Evolutionary conservation across 352 stramenopile species (phyloP).

Genomic region (Globisporangium apiculatum): DNA sequence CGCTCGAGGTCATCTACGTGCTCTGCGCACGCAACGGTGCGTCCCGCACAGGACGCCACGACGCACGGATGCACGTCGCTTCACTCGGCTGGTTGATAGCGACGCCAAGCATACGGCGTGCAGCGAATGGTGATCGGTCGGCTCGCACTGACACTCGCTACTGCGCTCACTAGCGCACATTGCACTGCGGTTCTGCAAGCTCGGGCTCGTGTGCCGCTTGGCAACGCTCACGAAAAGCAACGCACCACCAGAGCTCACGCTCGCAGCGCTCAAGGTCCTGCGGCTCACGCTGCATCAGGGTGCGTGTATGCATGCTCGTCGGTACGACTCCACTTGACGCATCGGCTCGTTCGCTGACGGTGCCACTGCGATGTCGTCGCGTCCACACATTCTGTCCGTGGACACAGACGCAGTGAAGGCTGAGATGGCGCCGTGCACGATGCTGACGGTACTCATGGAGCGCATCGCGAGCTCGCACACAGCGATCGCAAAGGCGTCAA

Average conservation of each 20-base stretch:
- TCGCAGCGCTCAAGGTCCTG: slow-evolving; percentile 46
- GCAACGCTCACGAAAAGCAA: slow-evolving; percentile 24
- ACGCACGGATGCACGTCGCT: too few species aligned
- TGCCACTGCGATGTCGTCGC: too few species aligned
- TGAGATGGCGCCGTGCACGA: slow-evolving; percentile 19
- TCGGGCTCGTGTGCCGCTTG: slow-evolving; percentile 33
- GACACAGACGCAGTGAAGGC: slow-evolving; percentile 28
- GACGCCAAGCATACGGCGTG: not conserved
- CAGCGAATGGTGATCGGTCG: not conserved
- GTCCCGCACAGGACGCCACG: not conserved
- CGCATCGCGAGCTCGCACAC: slow-evolving; percentile 29
- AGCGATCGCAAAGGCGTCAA: slow-evolving; percentile 35
- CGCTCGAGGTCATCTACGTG: slow-evolving; percentile 43
- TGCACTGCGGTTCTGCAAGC: slow-evolving; percentile 32
- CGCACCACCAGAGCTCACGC: slow-evolving; percentile 22
- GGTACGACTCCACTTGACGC: not conserved
- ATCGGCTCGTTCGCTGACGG: not conserved
- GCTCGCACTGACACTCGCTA: not conserved
- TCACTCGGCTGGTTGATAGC: not conserved
- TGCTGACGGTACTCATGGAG: slow-evolving; percentile 36
- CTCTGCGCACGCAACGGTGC: slow-evolving; percentile 43
- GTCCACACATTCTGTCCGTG: not conserved
- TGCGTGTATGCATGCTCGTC: slow-evolving; percentile 13
- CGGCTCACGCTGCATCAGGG: slow-evolving; percentile 39
- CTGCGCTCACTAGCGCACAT: slow-evolving; percentile 21